Conservation (phyloP, 768 basidiomycete species). For the Rhodosporidiobolus sp. region DNA sequence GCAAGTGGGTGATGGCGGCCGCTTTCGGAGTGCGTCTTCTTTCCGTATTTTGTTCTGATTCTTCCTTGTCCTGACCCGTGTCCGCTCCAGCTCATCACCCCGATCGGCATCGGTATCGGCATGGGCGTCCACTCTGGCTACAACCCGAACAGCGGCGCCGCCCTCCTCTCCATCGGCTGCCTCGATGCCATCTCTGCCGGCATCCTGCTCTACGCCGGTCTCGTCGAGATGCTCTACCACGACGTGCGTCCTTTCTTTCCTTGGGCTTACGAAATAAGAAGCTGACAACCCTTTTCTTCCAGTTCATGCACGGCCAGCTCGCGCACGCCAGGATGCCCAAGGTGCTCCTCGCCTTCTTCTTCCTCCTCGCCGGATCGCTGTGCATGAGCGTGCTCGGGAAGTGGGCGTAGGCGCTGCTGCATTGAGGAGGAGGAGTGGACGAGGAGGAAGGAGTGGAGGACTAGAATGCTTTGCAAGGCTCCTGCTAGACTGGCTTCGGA, state of each 20-base stretch:
- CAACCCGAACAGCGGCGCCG: slow-evolving; percentile 44
- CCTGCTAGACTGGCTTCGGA: no score
- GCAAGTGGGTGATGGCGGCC: slow-evolving; percentile 39
- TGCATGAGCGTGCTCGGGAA: slow-evolving; percentile 35
- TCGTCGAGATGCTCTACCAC: slow-evolving; percentile 36
- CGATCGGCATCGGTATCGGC: slow-evolving; percentile 47
- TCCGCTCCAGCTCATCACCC: slow-evolving; percentile 47
- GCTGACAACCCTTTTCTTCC: not conserved
- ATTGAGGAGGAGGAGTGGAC: no score
- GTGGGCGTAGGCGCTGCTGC: slow-evolving; percentile 27
- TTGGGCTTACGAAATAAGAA: no score
- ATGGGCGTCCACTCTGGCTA: slow-evolving; percentile 46
- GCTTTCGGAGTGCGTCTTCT: slow-evolving; percentile 21
- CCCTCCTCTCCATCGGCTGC: slow-evolving; percentile 46
- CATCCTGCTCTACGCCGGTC: slow-evolving; percentile 45
- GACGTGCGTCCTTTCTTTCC: slow-evolving; percentile 19
- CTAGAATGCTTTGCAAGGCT: no score
- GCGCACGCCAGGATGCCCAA: not conserved
- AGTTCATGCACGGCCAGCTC: slow-evolving; percentile 40
- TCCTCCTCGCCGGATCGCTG: slow-evolving; percentile 26
- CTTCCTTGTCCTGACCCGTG: not conserved
- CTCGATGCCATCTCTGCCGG: slow-evolving; percentile 47
- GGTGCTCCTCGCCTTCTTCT: slow-evolving; percentile 17
- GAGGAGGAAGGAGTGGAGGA: no score
- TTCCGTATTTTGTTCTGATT: not conserved